Conservation (phyloP, 345 rosid species). For the Citrus sp. region DNA sequence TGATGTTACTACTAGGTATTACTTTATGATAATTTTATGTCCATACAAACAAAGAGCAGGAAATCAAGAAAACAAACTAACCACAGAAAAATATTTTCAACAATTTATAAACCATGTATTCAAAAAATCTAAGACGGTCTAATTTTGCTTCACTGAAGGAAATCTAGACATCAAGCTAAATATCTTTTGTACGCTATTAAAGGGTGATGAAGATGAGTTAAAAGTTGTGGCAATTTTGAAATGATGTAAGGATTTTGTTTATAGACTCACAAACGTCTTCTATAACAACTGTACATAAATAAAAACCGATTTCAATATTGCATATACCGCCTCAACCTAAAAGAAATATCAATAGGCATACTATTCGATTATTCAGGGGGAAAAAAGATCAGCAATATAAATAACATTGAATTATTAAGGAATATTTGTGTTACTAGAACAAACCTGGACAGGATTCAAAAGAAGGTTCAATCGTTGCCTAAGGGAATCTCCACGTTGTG, state of each 20-base stretch:
- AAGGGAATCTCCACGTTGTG: constrained; percentile 73
- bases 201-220: background rate
- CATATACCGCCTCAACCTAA: background rate
- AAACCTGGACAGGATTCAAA: constrained; percentile 86
- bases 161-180: background rate
- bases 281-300: background rate
- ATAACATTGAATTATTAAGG: background rate
- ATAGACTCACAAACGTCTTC: background rate
- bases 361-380: background rate
- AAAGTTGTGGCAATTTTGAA: background rate
- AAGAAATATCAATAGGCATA: background rate
- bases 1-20: background rate
- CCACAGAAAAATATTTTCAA: background rate
- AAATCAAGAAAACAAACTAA: background rate
- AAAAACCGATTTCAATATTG: background rate
- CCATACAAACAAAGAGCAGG: background rate
- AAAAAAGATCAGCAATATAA: background rate
- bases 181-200: background rate
- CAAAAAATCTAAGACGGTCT: background rate
- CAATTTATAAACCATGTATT: background rate
- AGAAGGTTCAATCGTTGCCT: constrained; percentile 73
- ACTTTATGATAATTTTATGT: background rate
- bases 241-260: background rate
- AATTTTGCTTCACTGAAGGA: background rate
- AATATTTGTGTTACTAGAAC: background rate